phyloP scores from a whole-genome alignment of 2,329 filamentous ascomycete genomes.

The Fusarium illudens region DNA sequence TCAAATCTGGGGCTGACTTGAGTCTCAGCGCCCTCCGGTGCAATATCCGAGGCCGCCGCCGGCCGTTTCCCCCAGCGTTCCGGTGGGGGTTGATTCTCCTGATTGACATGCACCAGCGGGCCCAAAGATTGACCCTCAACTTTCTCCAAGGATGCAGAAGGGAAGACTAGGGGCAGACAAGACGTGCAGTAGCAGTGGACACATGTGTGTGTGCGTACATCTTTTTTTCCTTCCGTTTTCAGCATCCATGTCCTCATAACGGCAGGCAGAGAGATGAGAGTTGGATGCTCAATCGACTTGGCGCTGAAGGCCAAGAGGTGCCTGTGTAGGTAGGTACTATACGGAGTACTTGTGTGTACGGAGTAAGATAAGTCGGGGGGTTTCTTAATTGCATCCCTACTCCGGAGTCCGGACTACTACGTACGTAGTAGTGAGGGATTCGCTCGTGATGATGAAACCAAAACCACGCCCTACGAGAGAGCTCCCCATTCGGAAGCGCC shows the following conservation, averaged over 20 bases:
- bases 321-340: too few species aligned
- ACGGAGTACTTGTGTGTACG: too few species aligned
- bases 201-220: not conserved
- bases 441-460: not conserved
- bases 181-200: slow-evolving; percentile 4
- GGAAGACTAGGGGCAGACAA: not conserved
- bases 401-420: too few species aligned
- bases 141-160: not conserved
- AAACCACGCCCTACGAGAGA: not conserved
- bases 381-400: not conserved
- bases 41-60: slow-evolving; percentile 4
- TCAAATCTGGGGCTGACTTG: not conserved
- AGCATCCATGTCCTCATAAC: not conserved
- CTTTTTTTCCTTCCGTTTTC: not conserved
- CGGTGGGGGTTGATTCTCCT: not conserved
- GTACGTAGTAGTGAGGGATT: not conserved
- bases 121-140: not conserved
- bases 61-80: not conserved
- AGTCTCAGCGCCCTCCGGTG: not conserved
- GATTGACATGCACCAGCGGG: not conserved
- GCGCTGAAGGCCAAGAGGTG: not conserved
- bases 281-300: not conserved
- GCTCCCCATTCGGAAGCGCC: not conserved
- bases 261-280: not conserved
- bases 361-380: too few species aligned